Conservation (phyloP, 2,329 filamentous ascomycete genomes). For the Corniculantispora saksenae region DNA sequence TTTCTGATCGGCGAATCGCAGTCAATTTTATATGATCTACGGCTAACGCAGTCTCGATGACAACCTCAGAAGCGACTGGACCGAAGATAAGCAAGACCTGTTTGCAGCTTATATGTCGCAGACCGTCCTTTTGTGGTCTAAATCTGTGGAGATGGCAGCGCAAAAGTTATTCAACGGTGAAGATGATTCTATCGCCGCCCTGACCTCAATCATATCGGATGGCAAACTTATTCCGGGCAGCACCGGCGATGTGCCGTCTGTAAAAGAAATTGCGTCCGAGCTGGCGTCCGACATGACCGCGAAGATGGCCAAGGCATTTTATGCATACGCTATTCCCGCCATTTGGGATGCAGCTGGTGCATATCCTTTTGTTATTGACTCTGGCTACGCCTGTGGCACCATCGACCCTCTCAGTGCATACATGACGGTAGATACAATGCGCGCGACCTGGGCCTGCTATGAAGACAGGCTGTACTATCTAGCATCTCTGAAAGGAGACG, state of each 20-base stretch:
- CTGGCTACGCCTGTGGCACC: constrained; percentile 30
- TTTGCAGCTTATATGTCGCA: background rate
- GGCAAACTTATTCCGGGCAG: constrained; percentile 31
- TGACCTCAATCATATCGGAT: constrained; percentile 29
- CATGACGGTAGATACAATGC: no score
- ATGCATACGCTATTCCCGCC: constrained; percentile 33
- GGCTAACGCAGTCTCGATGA: no score
- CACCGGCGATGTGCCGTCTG: no score
- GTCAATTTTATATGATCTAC: no score
- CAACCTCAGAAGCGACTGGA: no score
- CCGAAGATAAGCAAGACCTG: background rate
- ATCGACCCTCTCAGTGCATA: no score
- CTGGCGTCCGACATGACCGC: constrained; percentile 10
- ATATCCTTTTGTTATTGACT: constrained; percentile 35
- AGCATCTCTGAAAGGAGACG: background rate
- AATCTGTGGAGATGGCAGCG: constrained; percentile 1
- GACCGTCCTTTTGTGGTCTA: background rate
- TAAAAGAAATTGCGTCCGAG: no score
- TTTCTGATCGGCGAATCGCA: no score
- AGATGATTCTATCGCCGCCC: constrained; percentile 23
- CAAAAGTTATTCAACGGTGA: constrained; percentile 29
- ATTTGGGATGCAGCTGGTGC: constrained; percentile 31
- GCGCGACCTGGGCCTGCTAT: constrained; percentile 31
- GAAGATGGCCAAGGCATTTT: constrained; percentile 29
- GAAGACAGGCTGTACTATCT: constrained; percentile 18